Evolutionary conservation across 177 flowering plant genomes (phyloP), one percentile per base, ranked within the genome.

Genomic region (Vitis hybrid): DNA sequence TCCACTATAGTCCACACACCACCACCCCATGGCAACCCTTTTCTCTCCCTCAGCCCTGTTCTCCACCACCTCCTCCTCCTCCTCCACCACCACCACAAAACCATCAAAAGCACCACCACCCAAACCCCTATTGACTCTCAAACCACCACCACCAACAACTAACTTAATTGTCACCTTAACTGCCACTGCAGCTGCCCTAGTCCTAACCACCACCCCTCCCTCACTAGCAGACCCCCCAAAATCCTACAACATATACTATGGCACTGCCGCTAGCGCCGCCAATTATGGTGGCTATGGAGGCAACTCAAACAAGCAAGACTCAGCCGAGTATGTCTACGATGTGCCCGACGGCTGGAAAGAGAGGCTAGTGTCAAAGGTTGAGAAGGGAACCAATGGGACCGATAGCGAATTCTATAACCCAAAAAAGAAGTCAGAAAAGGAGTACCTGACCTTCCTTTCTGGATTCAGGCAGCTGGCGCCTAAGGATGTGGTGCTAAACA

Each of bases 221-320:
- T 79, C 91, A 4, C 71, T 84, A 1, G 91, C 95, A 1, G 86
- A 82, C 48, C 49, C 84, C 2, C 31, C 82, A 13, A 20, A 76
- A 11, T 15, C 83, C 52, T 92, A 76, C 90, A 59, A 61, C 7
- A 3, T 84, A 12, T 94, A 90, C 88, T 92, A 94, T 73, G 97
- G 98, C 62, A 94, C 97, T 0, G 97, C 98, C 7, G 97, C 98
- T 57, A 92, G 98, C 69, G 98, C 98, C 10, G 93, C 97, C 72
- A 94, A 89, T 70, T 92, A 92, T 76, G 98, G 97, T 3, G 97
- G 97, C 48, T 92, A 86, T 78, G 98, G 98, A 1, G 97, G 97
- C 11, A 92, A 94, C 67, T 83, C 98, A 5, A 85, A 72, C 86
- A 89, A 87, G 74, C 78, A 89, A 66, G 91, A 86, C 67, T 81